These are phyloP conservation scores for Fusarium musae DNA, from an alignment of 2,329 filamentous ascomycete genomes.

Conservation along the genomic window DNA sequence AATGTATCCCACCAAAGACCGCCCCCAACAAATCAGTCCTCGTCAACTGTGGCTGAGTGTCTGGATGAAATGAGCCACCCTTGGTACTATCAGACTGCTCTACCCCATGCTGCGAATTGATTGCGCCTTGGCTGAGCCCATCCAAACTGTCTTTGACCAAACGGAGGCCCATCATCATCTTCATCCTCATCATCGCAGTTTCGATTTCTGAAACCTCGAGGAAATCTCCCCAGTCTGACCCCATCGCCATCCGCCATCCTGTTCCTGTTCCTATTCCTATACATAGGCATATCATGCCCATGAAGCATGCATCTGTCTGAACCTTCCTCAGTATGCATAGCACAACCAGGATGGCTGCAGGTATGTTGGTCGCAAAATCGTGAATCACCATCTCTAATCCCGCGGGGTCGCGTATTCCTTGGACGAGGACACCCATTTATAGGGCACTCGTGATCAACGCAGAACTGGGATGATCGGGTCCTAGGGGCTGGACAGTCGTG, in stretches of 20 bases:
- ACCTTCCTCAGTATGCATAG: constrained; percentile 10
- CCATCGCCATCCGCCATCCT: background rate
- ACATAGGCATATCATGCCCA: background rate
- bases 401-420: constrained; percentile 1
- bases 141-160: constrained; percentile 19
- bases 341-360: constrained; percentile 36
- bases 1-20: background rate
- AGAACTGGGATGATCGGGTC: constrained; percentile 29
- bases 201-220: background rate
- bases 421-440: constrained; percentile 26
- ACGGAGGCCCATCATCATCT: background rate
- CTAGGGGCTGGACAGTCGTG: constrained; percentile 32
- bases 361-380: constrained; percentile 37
- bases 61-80: background rate
- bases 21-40: background rate
- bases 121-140: constrained; percentile 31
- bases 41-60: background rate
- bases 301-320: constrained; percentile 33
- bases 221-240: background rate
- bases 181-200: background rate
- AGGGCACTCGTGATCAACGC: constrained; percentile 33
- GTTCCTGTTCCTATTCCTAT: background rate
- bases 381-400: background rate
- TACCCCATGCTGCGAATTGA: constrained; percentile 35
- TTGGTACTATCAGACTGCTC: constrained; percentile 13